Evolutionary conservation across 2,329 filamentous ascomycete species (phyloP), one percentile per base, ranked within the genome.

Genomic region (Botrytis hyacinthi): DNA sequence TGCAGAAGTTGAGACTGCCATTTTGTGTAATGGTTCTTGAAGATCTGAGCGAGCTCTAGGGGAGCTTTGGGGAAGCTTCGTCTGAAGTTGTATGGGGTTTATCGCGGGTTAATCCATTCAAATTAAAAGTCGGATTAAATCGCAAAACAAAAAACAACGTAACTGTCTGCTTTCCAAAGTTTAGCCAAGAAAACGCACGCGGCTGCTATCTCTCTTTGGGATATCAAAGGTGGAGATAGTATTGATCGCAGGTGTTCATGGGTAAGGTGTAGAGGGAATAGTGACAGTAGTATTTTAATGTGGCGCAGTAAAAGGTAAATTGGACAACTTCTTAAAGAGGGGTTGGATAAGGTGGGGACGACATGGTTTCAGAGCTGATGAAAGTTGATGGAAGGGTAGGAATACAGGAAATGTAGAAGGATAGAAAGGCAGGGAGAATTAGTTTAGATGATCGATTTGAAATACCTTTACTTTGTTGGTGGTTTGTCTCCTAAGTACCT

Each of bases 1-100:
- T 69, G 78, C 74, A 59, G 70, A 26, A 42, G 77, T 76, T 51
- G 77, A 72, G 37, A 76, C 73, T 54, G 77, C 79, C 79, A 80
- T 80, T 42, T 63, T 59, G 44, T 37, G 16, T 46, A 9, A 22
- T n/a, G 26, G 5, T 35, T 10, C 26, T 62, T 51, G 42, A 35
- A 32, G 40, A 26, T 40, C 37, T n/a, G 35, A 35, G 40, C 54
- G 35, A 54, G 32, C 57, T 71, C 61, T 46, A 9, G 42, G 46
- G 63, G 22, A 32, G 57, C 8, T 70, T 29, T 68, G 29, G 14
- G 51, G 35, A 54, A 69, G 48, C 40, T 54, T 68, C 65, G 46
- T 54, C 46, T 37, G 26, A 40, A 40, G 46, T 40, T 16, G 35
- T 42, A 42, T 42, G n/a, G n/a, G n/a, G 35, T 68, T 26, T 68